Percentiles rank a stretch among this genome's conserved stretches.
Conservation (phyloP, 2,329 filamentous ascomycete species). For the Eutypella sp. region DNA sequence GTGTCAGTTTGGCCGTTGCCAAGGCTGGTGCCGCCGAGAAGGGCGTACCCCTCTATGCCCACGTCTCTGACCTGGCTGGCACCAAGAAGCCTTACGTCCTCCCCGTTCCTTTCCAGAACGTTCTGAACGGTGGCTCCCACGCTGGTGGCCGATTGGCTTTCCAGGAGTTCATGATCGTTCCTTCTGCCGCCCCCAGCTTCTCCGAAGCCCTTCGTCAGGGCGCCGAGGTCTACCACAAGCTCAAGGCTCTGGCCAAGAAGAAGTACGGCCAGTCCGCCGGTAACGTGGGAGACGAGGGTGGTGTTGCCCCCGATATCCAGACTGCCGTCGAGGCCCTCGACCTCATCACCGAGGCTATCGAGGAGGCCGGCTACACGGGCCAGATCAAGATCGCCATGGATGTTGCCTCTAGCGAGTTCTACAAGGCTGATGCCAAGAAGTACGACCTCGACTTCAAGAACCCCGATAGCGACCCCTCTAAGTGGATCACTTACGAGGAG, state of each 20-base stretch:
- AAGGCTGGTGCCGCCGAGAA: constrained; percentile 89
- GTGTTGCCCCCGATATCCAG: constrained; percentile 98
- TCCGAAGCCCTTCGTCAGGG: constrained; percentile 94
- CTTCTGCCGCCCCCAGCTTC: constrained; percentile 82
- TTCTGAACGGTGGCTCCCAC: constrained; percentile 89
- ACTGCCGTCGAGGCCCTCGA: constrained; percentile 94
- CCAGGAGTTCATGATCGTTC: constrained; percentile 96
- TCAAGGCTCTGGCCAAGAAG: constrained; percentile 97
- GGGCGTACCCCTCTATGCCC: constrained; percentile 79
- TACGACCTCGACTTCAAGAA: constrained; percentile 99
- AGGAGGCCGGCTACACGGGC: constrained; percentile 91
- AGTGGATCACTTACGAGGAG: constrained; percentile 99
- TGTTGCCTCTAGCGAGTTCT: constrained; percentile 98
- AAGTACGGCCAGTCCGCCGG: constrained; percentile 98
- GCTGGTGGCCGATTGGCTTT: constrained; percentile 93
- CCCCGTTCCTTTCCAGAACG: constrained; percentile 90
- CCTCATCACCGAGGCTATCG: constrained; percentile 90
- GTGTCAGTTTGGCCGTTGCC: constrained; percentile 77
- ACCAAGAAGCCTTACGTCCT: constrained; percentile 91
- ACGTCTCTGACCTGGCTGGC: constrained; percentile 80
- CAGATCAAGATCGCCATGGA: constrained; percentile 99
- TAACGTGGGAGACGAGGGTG: constrained; percentile 99
- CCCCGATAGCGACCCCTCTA: constrained; percentile 88
- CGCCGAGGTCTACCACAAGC: constrained; percentile 95
- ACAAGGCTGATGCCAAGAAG: constrained; percentile 96